Percentiles rank a stretch among this genome's conserved stretches.
These are phyloP conservation scores for Nyssa sinensis DNA, from an alignment of 148 eudicot species.

Conservation along the genomic window DNA sequence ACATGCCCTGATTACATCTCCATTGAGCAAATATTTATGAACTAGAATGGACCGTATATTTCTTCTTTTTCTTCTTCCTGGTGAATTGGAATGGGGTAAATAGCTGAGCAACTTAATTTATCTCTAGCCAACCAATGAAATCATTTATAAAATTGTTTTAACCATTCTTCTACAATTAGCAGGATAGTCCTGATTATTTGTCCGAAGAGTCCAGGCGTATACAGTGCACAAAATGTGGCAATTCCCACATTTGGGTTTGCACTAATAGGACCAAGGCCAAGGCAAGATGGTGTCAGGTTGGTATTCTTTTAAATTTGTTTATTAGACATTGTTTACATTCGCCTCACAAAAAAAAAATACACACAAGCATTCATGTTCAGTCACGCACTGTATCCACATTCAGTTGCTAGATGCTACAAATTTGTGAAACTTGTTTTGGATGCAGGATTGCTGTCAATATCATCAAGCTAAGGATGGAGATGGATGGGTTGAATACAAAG, in stretches of 20 bases:
- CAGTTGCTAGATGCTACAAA: conserved; percentile 1
- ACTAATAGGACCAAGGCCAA: conserved; percentile 84
- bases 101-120: neutral
- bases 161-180: conserved; percentile 16
- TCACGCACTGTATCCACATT: too few species aligned
- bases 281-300: conserved; percentile 99
- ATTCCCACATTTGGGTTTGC: conserved; percentile 95
- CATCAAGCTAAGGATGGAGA: conserved; percentile 99
- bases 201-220: conserved; percentile 98
- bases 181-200: conserved; percentile 62
- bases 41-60: too few species aligned
- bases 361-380: too few species aligned
- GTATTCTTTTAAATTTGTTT: conserved; percentile 9
- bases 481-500: conserved; percentile 86
- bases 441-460: conserved; percentile 93
- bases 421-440: conserved; percentile 1
- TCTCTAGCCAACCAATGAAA: neutral
- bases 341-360: too few species aligned
- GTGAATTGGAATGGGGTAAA: neutral
- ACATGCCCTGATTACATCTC: too few species aligned
- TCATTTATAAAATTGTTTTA: neutral
- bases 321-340: neutral
- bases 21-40: too few species aligned
- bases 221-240: conserved; percentile 96
- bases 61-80: too few species aligned